These are phyloP conservation scores for Inosperma sp. DNA, from an alignment of 768 basidiomycete species.

Conservation along the genomic window DNA sequence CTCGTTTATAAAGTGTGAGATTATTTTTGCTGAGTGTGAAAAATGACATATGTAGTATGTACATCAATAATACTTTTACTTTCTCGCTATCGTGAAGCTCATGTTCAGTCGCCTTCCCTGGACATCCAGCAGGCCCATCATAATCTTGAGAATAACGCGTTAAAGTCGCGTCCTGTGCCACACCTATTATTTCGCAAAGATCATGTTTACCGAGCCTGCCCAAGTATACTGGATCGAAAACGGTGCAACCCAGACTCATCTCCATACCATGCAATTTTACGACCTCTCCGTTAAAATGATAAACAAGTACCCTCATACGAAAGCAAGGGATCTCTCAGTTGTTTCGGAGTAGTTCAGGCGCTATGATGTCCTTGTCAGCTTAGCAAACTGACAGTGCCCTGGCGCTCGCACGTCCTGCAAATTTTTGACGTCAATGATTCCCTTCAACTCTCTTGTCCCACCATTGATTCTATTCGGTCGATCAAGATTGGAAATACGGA, in stretches of 20 bases:
- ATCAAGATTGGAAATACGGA: slow-evolving; percentile 59
- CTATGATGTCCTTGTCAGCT: slow-evolving; percentile 57
- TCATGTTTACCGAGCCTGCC: slow-evolving; percentile 54
- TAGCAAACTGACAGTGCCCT: slow-evolving; percentile 55
- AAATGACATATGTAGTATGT: too few relatives aligned
- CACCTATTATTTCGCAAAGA: slow-evolving; percentile 62
- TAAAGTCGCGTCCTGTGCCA: slow-evolving; percentile 28
- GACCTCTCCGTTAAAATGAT: slow-evolving; percentile 48
- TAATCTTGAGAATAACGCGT: slow-evolving; percentile 58
- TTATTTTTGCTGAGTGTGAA: too few relatives aligned
- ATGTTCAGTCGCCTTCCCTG: too few relatives aligned
- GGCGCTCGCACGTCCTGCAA: slow-evolving; percentile 60
- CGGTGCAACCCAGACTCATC: slow-evolving; percentile 38
- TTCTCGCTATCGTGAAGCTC: too few relatives aligned
- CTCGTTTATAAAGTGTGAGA: too few relatives aligned
- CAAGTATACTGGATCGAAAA: slow-evolving; percentile 55
- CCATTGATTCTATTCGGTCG: slow-evolving; percentile 60
- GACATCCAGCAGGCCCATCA: slow-evolving; percentile 49
- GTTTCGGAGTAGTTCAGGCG: slow-evolving; percentile 64
- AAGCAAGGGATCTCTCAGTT: slow-evolving; percentile 38
- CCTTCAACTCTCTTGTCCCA: slow-evolving; percentile 46
- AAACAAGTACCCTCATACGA: slow-evolving; percentile 49
- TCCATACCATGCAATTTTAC: slow-evolving; percentile 53
- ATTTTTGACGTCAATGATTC: slow-evolving; percentile 56
- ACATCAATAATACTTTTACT: too few relatives aligned